Evolutionary conservation across 177 flowering plant genomes (phyloP).

Genomic region (Vitis hybrid): DNA sequence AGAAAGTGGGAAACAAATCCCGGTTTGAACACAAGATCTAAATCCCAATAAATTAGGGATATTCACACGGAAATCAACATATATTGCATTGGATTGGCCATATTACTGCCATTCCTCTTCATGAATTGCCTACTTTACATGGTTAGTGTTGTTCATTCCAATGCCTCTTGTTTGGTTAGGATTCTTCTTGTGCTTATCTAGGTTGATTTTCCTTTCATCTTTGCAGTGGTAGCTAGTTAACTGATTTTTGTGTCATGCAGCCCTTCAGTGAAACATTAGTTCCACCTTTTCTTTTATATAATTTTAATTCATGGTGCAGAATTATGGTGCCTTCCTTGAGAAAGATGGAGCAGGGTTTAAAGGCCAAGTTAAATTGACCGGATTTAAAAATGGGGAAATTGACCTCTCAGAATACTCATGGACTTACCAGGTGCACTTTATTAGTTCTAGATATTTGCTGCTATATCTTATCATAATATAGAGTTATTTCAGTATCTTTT

Average conservation of each 20-base stretch:
- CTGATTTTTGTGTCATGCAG: not conserved
- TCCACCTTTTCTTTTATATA: not conserved
- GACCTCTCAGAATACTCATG: constrained; percentile 58
- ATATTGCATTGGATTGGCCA: too few species aligned
- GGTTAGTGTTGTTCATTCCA: too few species aligned
- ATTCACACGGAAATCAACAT: too few species aligned
- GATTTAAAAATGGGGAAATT: constrained; percentile 61
- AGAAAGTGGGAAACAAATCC: too few species aligned
- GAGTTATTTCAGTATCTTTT: not conserved
- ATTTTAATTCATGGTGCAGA: constrained; percentile 42
- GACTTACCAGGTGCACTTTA: constrained; percentile 74
- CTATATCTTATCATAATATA: not conserved
- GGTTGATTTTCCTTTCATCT: not conserved
- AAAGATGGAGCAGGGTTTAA: constrained; percentile 88
- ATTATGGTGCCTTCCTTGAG: constrained; percentile 87
- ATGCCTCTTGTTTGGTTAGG: too few species aligned
- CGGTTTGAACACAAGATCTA: too few species aligned
- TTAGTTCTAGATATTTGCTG: not conserved
- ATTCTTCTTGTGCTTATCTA: too few species aligned
- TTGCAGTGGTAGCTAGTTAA: not conserved
- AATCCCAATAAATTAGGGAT: too few species aligned
- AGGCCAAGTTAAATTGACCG: constrained; percentile 65
- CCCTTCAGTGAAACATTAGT: not conserved
- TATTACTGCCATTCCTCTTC: too few species aligned
- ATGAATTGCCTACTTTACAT: too few species aligned